Conservation (phyloP, 2,329 filamentous ascomycete genomes). For the Cladorrhinum sp. region DNA sequence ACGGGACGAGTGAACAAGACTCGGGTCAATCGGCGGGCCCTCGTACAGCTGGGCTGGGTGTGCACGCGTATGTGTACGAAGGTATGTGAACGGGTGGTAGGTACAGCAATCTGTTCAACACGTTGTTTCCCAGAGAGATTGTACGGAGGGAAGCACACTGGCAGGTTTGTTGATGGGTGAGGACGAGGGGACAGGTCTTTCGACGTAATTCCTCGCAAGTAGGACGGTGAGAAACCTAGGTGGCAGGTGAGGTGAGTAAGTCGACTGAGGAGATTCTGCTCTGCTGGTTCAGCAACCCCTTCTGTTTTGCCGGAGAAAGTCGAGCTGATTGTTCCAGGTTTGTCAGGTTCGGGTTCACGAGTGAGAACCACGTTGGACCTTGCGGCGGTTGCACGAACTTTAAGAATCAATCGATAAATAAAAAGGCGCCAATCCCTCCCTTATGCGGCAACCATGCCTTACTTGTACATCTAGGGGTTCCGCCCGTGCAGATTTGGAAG, state of each 20-base stretch:
- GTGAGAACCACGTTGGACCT: constrained; percentile 1
- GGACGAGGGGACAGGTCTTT: not conserved
- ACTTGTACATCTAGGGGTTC: not conserved
- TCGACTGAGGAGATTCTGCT: not conserved
- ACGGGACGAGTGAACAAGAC: not conserved
- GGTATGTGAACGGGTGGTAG: not conserved
- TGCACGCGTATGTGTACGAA: not conserved
- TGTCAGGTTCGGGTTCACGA: not conserved
- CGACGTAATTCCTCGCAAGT: no score
- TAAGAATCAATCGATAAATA: not conserved
- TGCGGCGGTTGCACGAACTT: constrained; percentile 8
- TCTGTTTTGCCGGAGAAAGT: not conserved
- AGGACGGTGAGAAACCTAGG: not conserved
- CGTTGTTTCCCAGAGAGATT: not conserved
- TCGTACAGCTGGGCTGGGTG: not conserved
- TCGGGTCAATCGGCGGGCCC: not conserved
- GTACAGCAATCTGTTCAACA: not conserved
- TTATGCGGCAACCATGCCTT: constrained; percentile 16
- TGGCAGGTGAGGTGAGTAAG: not conserved
- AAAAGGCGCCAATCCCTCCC: constrained; percentile 24
- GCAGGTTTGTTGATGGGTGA: not conserved
- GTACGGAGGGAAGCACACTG: not conserved
- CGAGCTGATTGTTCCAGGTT: constrained; percentile 4
- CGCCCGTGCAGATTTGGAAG: constrained; percentile 13
- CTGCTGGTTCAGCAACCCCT: not conserved